phyloP scores from a whole-genome alignment of 257 asterid species.

The Solanum chilense region DNA sequence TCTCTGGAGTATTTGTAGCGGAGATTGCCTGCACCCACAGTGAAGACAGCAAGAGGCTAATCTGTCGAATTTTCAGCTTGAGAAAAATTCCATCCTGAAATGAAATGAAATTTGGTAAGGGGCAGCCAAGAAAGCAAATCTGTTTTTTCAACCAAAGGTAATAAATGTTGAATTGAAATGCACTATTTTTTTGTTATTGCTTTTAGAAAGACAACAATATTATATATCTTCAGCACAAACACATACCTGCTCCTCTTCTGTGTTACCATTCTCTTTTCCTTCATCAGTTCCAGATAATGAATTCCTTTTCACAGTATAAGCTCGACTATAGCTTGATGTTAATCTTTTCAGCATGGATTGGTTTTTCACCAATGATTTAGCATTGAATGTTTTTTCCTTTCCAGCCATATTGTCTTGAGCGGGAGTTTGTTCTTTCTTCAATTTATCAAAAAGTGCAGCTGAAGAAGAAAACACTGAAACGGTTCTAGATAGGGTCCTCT shows the following conservation, averaged over 20 bases:
- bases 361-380: constrained; percentile 26
- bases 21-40: constrained; percentile 67
- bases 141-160: not conserved
- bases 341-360: constrained; percentile 46
- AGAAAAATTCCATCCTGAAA: constrained; percentile 59
- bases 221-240: not conserved
- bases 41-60: constrained; percentile 70
- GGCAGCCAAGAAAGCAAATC: not conserved
- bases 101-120: constrained; percentile 5
- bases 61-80: constrained; percentile 56
- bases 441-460: constrained; percentile 48
- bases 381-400: constrained; percentile 18
- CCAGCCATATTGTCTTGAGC: constrained; percentile 27
- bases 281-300: constrained; percentile 22
- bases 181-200: not conserved
- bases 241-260: constrained; percentile 50
- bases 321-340: constrained; percentile 50
- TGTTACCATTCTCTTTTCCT: constrained; percentile 8
- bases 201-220: not conserved
- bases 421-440: constrained; percentile 25
- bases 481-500: constrained; percentile 58
- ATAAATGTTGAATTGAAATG: not conserved
- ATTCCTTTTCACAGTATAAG: constrained; percentile 26
- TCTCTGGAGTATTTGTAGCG: constrained; percentile 43
- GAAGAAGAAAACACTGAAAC: constrained; percentile 66